Conservation (phyloP, 2,329 filamentous ascomycete genomes). For the Claviceps capensis region DNA sequence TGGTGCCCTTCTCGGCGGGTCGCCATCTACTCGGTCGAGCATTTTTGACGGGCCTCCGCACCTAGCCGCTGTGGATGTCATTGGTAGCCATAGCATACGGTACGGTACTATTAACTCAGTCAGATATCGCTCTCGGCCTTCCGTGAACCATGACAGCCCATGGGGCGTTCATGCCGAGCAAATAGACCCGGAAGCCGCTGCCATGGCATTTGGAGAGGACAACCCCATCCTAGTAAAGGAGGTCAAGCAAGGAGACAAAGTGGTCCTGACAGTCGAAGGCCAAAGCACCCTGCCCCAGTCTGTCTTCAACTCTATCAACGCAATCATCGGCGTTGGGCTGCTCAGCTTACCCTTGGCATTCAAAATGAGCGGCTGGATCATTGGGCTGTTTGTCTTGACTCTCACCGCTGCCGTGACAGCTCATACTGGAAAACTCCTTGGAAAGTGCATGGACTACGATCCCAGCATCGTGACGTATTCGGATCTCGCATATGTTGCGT, state of each 20-base stretch:
- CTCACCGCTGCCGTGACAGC: conserved; percentile 63
- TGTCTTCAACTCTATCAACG: conserved; percentile 91
- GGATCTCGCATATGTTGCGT: conserved; percentile 82
- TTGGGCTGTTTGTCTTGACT: conserved; percentile 61
- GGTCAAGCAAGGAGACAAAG: conserved; percentile 74
- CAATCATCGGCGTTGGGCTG: conserved; percentile 79
- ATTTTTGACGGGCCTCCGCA: conserved; percentile 47
- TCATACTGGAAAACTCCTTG: conserved; percentile 75
- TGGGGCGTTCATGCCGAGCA: conserved; percentile 22
- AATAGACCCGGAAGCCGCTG: conserved; percentile 11
- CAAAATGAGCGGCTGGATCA: conserved; percentile 77
- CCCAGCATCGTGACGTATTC: conserved; percentile 83
- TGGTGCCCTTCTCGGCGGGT: conserved; percentile 15
- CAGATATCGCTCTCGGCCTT: conserved; percentile 23
- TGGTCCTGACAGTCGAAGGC: conserved; percentile 73
- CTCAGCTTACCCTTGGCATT: conserved; percentile 80
- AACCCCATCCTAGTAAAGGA: conserved; percentile 78
- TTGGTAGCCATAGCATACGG: conserved; percentile 51
- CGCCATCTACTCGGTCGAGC: conserved; percentile 20
- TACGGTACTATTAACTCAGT: conserved; percentile 37
- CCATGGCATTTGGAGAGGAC: conserved; percentile 14
- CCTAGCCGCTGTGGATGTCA: conserved; percentile 53
- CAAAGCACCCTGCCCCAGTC: conserved; percentile 95
- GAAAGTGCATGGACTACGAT: conserved; percentile 81
- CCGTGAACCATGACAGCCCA: conserved; percentile 28